Evolutionary conservation across 495 filamentous ascomycete species (phyloP).

Genomic region (Hypoxylon intermedium): DNA sequence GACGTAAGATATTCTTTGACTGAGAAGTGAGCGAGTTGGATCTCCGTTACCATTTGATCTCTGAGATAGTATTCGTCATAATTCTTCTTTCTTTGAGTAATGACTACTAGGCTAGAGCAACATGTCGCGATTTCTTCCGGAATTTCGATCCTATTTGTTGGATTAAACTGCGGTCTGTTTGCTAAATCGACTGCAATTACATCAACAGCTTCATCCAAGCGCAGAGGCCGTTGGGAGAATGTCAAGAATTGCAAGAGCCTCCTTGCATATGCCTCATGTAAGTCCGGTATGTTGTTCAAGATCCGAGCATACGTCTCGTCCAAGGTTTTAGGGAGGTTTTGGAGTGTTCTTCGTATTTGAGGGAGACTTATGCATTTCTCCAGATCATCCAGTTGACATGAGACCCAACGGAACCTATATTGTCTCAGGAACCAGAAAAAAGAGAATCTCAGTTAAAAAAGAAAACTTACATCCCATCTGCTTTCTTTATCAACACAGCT

Average conservation of each 20-base stretch:
- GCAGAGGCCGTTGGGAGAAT: slow-evolving; percentile 40
- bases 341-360: not conserved
- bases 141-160: slow-evolving; percentile 29
- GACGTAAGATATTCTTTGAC: slow-evolving; percentile 51
- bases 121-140: slow-evolving; percentile 34
- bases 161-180: slow-evolving; percentile 22
- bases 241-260: slow-evolving; percentile 44
- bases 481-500: no score
- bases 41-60: not conserved
- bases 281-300: slow-evolving; percentile 23
- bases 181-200: slow-evolving; percentile 34
- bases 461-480: no score
- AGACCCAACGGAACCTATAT: not conserved
- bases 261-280: slow-evolving; percentile 20
- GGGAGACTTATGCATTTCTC: not conserved
- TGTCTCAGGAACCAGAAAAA: no score
- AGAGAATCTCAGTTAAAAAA: no score
- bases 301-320: slow-evolving; percentile 52
- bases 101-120: slow-evolving; percentile 39
- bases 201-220: slow-evolving; percentile 39
- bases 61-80: not conserved
- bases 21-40: slow-evolving; percentile 50
- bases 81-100: not conserved
- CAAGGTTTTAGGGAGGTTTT: slow-evolving; percentile 41
- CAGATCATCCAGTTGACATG: not conserved